These are phyloP conservation scores for Aspergillus novoparasiticus DNA, from an alignment of 2,329 filamentous ascomycete species.

Conservation along the genomic window DNA sequence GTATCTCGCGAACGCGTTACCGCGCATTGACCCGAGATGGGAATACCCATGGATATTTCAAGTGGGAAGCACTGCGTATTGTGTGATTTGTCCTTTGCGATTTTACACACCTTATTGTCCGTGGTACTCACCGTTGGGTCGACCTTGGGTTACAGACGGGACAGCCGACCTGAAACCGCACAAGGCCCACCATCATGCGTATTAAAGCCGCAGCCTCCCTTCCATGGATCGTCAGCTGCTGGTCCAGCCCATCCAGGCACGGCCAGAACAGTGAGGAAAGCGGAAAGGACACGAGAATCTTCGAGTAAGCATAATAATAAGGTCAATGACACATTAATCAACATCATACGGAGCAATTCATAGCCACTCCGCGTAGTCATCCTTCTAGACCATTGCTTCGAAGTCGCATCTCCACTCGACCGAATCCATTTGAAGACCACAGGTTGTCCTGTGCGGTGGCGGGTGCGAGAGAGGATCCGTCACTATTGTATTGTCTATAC, in stretches of 20 bases:
- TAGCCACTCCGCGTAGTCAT: slow-evolving; percentile 9
- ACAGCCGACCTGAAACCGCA: slow-evolving; percentile 18
- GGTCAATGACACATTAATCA: slow-evolving; percentile 8
- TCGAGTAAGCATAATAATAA: slow-evolving; percentile 4
- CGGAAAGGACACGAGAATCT: not conserved
- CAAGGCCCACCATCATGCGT: slow-evolving; percentile 10
- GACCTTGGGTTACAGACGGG: slow-evolving; percentile 20
- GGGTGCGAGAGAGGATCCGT: slow-evolving; percentile 10
- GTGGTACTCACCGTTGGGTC: slow-evolving; percentile 6
- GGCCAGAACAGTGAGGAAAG: slow-evolving; percentile 7
- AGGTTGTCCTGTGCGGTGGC: slow-evolving; percentile 23
- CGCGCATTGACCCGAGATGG: not conserved
- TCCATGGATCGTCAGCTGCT: not conserved
- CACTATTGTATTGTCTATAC: not conserved
- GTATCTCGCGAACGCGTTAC: slow-evolving; percentile 1
- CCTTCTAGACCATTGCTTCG: slow-evolving; percentile 12
- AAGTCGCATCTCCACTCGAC: slow-evolving; percentile 16
- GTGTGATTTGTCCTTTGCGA: slow-evolving; percentile 11
- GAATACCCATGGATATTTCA: not conserved
- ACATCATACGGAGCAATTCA: slow-evolving; percentile 13
- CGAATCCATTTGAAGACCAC: slow-evolving; percentile 9
- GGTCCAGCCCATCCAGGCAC: slow-evolving; percentile 8
- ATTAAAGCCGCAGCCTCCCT: slow-evolving; percentile 5
- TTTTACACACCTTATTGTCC: slow-evolving; percentile 11
- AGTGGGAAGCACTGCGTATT: not conserved